Evolutionary conservation across 345 rosid genomes (phyloP).

Genomic region (Populus simonii): DNA sequence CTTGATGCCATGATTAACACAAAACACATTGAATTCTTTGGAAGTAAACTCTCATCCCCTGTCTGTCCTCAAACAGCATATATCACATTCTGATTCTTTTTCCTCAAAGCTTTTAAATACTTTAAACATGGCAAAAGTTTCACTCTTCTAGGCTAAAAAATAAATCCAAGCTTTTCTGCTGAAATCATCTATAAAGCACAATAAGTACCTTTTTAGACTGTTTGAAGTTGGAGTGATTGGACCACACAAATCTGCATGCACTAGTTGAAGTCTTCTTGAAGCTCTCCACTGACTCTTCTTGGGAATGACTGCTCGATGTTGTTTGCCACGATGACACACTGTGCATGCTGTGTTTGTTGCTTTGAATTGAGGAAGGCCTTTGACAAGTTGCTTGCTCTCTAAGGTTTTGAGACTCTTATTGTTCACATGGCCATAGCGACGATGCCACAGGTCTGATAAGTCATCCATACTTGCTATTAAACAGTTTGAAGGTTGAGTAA

Average conservation of each 20-base stretch:
- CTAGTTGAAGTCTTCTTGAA: neutral
- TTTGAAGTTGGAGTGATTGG: neutral
- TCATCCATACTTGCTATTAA: neutral
- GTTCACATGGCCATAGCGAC: neutral
- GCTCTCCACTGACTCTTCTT: too few species aligned
- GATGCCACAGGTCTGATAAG: neutral
- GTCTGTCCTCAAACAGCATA: neutral
- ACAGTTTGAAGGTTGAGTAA: neutral
- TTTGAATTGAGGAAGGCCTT: neutral
- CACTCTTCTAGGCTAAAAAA: neutral
- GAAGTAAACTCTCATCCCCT: neutral
- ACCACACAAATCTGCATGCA: neutral
- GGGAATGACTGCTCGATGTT: neutral
- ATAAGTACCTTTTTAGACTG: neutral
- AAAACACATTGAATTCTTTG: neutral
- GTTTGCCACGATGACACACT: neutral
- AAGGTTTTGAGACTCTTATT: neutral
- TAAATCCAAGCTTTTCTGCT: neutral
- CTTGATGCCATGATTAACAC: neutral
- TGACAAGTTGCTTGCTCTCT: neutral
- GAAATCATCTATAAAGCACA: neutral
- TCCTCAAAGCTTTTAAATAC: neutral
- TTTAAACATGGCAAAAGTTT: neutral
- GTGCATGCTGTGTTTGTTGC: neutral
- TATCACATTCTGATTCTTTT: neutral